These are phyloP conservation scores for Pichia sp. DNA, from an alignment of 1,139 yeast genomes.

Conservation along the genomic window DNA sequence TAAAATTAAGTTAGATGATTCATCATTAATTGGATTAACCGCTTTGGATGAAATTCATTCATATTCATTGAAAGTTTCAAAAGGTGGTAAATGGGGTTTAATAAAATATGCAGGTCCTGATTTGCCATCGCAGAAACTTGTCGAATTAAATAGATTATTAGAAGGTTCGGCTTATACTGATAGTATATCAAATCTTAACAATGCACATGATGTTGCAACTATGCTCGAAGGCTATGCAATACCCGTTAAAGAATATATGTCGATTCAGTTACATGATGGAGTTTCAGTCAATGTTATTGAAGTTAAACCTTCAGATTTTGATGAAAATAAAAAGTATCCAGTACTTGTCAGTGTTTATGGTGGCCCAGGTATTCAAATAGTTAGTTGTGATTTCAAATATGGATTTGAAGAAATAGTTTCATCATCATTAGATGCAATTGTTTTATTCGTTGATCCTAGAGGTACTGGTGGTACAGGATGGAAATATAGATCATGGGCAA, in stretches of 20 bases:
- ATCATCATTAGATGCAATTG: conserved; percentile 65
- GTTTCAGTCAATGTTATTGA: conserved; percentile 61
- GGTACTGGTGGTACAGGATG: conserved; percentile 94
- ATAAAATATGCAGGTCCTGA: conserved; percentile 59
- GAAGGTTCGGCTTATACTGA: conserved; percentile 27
- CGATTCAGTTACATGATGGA: conserved; percentile 30
- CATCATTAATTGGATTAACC: conserved; percentile 23
- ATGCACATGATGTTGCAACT: conserved; percentile 31
- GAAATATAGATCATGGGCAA: conserved; percentile 62
- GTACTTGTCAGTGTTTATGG: conserved; percentile 81
- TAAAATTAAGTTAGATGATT: conserved; percentile 30
- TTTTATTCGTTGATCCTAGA: conserved; percentile 83
- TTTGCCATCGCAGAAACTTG: conserved; percentile 56
- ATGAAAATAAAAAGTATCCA: conserved; percentile 60
- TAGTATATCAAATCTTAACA: conserved; percentile 27
- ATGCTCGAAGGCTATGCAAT: conserved; percentile 37
- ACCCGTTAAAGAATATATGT: conserved; percentile 50
- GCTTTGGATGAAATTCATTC: conserved; percentile 28
- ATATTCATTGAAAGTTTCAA: conserved; percentile 40
- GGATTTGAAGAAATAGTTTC: conserved; percentile 69
- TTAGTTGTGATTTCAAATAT: conserved; percentile 45
- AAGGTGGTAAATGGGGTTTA: conserved; percentile 48
- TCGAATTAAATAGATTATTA: conserved; percentile 37
- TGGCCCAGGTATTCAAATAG: conserved; percentile 88
- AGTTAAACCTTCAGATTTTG: conserved; percentile 65